Evolutionary conservation across 768 basidiomycete genomes (phyloP).

Genomic region (Amylocystis lapponica): DNA sequence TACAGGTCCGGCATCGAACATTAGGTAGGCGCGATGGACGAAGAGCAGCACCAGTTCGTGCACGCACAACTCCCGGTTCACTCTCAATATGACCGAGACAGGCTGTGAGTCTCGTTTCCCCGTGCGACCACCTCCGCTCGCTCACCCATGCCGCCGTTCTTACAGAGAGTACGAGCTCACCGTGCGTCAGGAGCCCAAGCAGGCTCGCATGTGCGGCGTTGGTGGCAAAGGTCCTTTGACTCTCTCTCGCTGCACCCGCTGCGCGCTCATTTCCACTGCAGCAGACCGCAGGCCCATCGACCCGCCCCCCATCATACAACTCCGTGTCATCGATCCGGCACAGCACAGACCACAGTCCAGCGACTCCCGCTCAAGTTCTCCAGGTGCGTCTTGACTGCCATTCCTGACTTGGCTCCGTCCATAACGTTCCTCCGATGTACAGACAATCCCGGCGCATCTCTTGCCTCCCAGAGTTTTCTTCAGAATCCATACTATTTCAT

Average conservation of each 20-base stretch:
- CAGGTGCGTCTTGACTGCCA: conserved; percentile 18
- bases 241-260: not conserved
- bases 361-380: conserved; percentile 19
- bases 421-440: not conserved
- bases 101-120: conserved; percentile 27
- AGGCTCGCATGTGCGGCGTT: conserved; percentile 86
- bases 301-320: conserved; percentile 94
- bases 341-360: conserved; percentile 20
- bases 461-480: conserved; percentile 50
- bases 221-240: conserved; percentile 62
- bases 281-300: conserved; percentile 96
- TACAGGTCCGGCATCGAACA: not conserved
- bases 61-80: conserved; percentile 19
- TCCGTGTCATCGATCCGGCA: conserved; percentile 73
- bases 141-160: conserved; percentile 8
- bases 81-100: conserved; percentile 29
- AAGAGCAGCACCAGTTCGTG: conserved; percentile 19
- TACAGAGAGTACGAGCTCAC: conserved; percentile 78
- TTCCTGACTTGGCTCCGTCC: not conserved
- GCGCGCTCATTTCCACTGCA: conserved; percentile 23
- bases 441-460: conserved; percentile 10
- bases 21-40: conserved; percentile 14
- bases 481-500: conserved; percentile 96
- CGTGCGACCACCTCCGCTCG: conserved; percentile 1
- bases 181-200: conserved; percentile 88